Base-by-base conservation (phyloP, 2,329 filamentous ascomycete species). In the Fusarium sp. region DNA sequence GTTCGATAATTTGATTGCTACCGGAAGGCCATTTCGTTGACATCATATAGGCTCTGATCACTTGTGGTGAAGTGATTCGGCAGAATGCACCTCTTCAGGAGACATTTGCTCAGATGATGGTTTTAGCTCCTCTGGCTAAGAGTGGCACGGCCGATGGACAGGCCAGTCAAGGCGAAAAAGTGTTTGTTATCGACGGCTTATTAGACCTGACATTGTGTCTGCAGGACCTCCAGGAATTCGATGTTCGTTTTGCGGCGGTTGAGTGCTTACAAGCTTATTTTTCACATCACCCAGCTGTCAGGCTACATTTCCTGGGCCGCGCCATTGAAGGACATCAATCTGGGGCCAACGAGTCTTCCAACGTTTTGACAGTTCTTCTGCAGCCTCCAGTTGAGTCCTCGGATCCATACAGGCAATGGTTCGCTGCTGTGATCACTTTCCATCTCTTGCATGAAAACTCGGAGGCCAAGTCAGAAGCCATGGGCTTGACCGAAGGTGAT, bases 181-280 rank as follows among this genome's bases (percentile, higher is more conserved):
- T 95, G 38, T 97, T 97, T 81, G 94, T 99, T 35, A 97, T 99
- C 77, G 95, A 98, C 80, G 96, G 94, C 4, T 85, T 99, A 23
- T 86, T 99, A 52, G 94, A 98, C 75, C 84, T 98, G 46, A 91
- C 92, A 0, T 85, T 99, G 14, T 91, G 91, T 62, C 85, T 92
- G 27, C 87, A 91, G 35, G 84, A 91, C 1, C 83, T 89, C 25
- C 87, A 91, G 58, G 86, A 93, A 39, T 93, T 97, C 74, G 92
- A 97, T 80, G 86, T 95, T 41, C 91, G 96, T 29, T 89, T 94
- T 77, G 93, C 95, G 25, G 94, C 94, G 27, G 96, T 93, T 79
- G 92, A 95, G 76, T 97, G 95, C 77, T 89, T 99, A 69, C 95
- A 97, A 80, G 94, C 96, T 5, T 99, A 99, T 81, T 94, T 98